Evolutionary conservation across 1,284 basidiomycete species (phyloP).

Genomic region (Exobasidium rhododendri): DNA sequence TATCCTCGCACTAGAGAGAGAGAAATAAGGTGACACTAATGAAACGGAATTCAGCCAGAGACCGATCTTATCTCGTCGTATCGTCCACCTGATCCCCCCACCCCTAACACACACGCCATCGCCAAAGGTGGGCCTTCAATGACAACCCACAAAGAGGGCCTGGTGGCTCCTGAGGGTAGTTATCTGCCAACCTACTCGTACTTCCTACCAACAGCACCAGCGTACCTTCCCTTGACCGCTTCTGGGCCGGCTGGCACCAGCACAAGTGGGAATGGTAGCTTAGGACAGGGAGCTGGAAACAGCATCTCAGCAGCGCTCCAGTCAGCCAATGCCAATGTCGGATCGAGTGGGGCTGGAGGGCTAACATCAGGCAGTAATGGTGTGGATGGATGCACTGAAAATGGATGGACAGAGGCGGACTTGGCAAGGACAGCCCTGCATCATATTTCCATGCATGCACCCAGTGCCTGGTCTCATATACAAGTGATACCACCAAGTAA

Average conservation of each 20-base stretch:
- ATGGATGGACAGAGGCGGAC: not conserved
- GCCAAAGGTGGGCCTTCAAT: too few species aligned
- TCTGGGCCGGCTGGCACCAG: not conserved
- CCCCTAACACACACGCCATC: too few species aligned
- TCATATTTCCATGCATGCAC: constrained; percentile 8
- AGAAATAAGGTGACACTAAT: too few species aligned
- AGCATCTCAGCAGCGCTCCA: not conserved
- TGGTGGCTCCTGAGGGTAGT: constrained; percentile 6
- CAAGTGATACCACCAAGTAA: constrained; percentile 1
- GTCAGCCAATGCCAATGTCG: not conserved
- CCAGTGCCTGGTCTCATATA: constrained; percentile 12
- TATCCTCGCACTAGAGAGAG: too few species aligned
- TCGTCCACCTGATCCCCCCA: too few species aligned
- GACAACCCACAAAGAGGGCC: not conserved
- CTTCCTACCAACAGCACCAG: constrained; percentile 1
- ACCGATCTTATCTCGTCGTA: too few species aligned
- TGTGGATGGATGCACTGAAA: not conserved
- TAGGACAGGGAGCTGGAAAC: not conserved
- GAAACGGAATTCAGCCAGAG: too few species aligned
- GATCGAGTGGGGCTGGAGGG: not conserved
- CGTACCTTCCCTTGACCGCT: not conserved
- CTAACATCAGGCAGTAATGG: not conserved
- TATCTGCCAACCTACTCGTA: not conserved
- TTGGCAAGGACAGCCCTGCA: constrained; percentile 4
- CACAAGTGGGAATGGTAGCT: not conserved